Base-by-base conservation (phyloP, 768 basidiomycete genomes). In the Epithele typhae region DNA sequence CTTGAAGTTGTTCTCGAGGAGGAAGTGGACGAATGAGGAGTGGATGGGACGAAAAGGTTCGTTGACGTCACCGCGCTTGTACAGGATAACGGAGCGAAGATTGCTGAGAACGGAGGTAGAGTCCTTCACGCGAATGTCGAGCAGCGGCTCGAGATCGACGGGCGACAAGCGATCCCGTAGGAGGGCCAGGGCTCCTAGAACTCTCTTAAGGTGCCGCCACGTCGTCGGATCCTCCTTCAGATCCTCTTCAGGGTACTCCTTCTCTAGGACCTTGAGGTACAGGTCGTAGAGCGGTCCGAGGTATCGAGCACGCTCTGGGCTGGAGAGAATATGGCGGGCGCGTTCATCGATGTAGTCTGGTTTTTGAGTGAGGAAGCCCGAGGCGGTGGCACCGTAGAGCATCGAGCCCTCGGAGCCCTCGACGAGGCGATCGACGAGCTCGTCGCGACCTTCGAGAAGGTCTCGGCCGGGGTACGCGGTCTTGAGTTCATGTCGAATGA, bases 201-300 rank as follows among this genome's bases (percentile, higher is more conserved):
- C 40, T 2, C 27, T 7, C 15, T 22, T 10, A 5, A 49, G n/a
- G n/a, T 24, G 38, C 4, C 21, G 37, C 18, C 25, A 8, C 10
- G 32, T 8, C 5, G 14, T 23, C 4, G 17, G 14, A 5, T 37
- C 23, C 5, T 7, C 15, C 14, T 36, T 18, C 9, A 34, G 9
- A 21, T 18, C n/a, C 4, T 25, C 15, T n/a, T 30, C 18, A 12
- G 42, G 33, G 22, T 37, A 43, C 7, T 25, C 41, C 10, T 25
- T 37, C 23, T 43, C 40, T 21, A 49, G 22, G 9, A 49, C 41
- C 2, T 34, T 37, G 36, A 38, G 30, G 24, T 49, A 49, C 9
- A 49, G 47, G 15, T 10, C 15, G 24, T 49, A 40, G 1, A 49
- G 41, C 12, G 40, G 25, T 8, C 14, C 37, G 3, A 30, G 37